A percentile compares a stretch with the other conserved stretches of the same genome.
phyloP scores from a whole-genome alignment of 768 basidiomycete genomes.

The Boletus huronensis region DNA sequence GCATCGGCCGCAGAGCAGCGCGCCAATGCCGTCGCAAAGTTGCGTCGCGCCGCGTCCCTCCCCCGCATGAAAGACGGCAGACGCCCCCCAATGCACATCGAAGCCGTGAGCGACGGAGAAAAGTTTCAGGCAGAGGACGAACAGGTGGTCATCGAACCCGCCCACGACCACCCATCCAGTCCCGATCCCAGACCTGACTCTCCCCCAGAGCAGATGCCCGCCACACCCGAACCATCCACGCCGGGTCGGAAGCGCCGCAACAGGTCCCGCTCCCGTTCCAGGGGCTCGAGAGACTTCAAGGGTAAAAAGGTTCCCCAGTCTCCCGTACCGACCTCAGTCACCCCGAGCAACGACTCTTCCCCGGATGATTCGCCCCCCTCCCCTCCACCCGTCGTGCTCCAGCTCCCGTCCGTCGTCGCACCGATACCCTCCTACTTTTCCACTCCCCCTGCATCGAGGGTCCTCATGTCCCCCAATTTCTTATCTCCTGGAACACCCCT shows the following conservation, averaged over 20 bases:
- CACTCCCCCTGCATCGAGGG: conserved; percentile 41
- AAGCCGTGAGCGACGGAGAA: conserved; percentile 81
- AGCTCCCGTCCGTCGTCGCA: conserved; percentile 37
- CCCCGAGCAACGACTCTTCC: conserved; percentile 64
- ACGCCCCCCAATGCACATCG: conserved; percentile 81
- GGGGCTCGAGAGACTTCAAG: conserved; percentile 71
- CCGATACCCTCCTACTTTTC: conserved; percentile 57
- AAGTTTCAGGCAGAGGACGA: conserved; percentile 44
- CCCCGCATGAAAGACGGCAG: conserved; percentile 91
- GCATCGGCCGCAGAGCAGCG: conserved; percentile 69
- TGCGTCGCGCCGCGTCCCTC: conserved; percentile 88
- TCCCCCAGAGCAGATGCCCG: conserved; percentile 27
- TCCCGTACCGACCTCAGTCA: conserved; percentile 40
- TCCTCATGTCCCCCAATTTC: conserved; percentile 44
- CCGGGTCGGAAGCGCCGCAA: conserved; percentile 57
- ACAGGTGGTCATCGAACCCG: conserved; percentile 8
- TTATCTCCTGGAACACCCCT: conserved; percentile 51
- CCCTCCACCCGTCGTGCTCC: conserved; percentile 22
- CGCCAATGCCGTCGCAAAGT: conserved; percentile 82
- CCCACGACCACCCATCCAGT: conserved; percentile 6
- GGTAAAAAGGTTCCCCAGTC: conserved; percentile 53
- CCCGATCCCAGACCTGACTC: conserved; percentile 26
- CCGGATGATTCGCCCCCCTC: conserved; percentile 51
- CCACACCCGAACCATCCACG: conserved; percentile 44
- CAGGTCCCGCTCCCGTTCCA: conserved; percentile 60